Evolutionary conservation across 768 basidiomycete genomes (phyloP).

Genomic region (Rhodotorula kratochvilovae): DNA sequence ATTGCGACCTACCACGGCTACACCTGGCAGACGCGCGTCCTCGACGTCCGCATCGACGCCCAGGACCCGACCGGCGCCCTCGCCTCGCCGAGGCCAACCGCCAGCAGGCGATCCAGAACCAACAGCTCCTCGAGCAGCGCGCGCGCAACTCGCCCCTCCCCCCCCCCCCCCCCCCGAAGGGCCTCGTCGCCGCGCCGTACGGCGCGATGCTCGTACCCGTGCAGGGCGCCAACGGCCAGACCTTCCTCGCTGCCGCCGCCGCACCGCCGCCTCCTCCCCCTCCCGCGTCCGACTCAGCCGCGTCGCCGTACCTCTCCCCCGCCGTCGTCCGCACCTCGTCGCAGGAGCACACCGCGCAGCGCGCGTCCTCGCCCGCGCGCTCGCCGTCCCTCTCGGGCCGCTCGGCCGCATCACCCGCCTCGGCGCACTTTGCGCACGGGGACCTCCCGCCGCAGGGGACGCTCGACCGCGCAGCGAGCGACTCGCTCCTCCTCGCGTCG

Average conservation of each 20-base stretch:
- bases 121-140: conserved; percentile 4
- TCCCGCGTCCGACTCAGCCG: not conserved
- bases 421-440: not conserved
- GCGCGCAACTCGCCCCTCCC: not conserved
- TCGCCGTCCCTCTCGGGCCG: not conserved
- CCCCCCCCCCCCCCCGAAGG: not conserved
- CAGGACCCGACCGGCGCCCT: conserved; percentile 43
- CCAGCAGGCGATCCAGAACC: conserved; percentile 34
- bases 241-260: not conserved
- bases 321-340: not conserved
- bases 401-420: not conserved
- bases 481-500: not conserved
- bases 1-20: conserved; percentile 96
- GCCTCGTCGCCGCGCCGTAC: not conserved
- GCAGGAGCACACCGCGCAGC: not conserved
- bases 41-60: conserved; percentile 45
- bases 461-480: not conserved
- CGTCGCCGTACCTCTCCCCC: conserved; percentile 2
- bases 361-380: not conserved
- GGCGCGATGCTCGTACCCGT: conserved; percentile 5
- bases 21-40: conserved; percentile 54
- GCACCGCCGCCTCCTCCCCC: not conserved
- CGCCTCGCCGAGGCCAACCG: conserved; percentile 42
- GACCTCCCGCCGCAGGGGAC: not conserved
- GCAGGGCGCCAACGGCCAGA: not conserved